A percentile compares a stretch with the other conserved stretches of the same genome.
These are phyloP conservation scores for Suhomyces emberorum DNA, from an alignment of 805 yeast genomes.

Conservation along the genomic window DNA sequence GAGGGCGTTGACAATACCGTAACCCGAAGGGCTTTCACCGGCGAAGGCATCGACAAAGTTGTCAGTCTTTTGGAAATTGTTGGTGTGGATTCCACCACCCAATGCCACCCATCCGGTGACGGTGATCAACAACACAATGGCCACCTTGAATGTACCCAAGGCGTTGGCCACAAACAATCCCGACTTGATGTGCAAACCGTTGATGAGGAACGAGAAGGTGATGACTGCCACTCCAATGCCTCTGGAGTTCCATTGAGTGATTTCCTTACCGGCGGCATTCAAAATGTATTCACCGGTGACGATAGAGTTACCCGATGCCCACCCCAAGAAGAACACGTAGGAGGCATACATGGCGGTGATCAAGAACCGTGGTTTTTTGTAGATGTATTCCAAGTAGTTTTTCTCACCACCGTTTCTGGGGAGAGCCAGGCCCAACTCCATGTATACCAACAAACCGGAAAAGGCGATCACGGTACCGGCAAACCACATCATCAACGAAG, in stretches of 20 bases:
- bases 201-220: conserved; percentile 64
- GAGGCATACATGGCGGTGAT: conserved; percentile 62
- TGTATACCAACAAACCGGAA: conserved; percentile 56
- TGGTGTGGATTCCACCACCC: conserved; percentile 60
- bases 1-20: conserved; percentile 69
- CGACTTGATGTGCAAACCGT: conserved; percentile 56
- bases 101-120: conserved; percentile 83
- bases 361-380: conserved; percentile 63
- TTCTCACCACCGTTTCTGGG: conserved; percentile 87
- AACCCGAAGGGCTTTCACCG: conserved; percentile 56
- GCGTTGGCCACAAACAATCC: conserved; percentile 64
- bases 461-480: conserved; percentile 69
- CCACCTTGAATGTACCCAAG: conserved; percentile 70
- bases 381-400: conserved; percentile 72
- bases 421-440: conserved; percentile 75
- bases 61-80: conserved; percentile 49
- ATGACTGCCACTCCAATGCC: conserved; percentile 75
- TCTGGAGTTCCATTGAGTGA: conserved; percentile 73
- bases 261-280: conserved; percentile 66
- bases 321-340: conserved; percentile 71
- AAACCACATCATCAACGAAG: conserved; percentile 68
- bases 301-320: conserved; percentile 83
- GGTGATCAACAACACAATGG: conserved; percentile 65
- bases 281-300: conserved; percentile 77
- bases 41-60: conserved; percentile 58